Evolutionary conservation across 1,284 basidiomycete species (phyloP).

Genomic region (Cystobasidium slooffiae): DNA sequence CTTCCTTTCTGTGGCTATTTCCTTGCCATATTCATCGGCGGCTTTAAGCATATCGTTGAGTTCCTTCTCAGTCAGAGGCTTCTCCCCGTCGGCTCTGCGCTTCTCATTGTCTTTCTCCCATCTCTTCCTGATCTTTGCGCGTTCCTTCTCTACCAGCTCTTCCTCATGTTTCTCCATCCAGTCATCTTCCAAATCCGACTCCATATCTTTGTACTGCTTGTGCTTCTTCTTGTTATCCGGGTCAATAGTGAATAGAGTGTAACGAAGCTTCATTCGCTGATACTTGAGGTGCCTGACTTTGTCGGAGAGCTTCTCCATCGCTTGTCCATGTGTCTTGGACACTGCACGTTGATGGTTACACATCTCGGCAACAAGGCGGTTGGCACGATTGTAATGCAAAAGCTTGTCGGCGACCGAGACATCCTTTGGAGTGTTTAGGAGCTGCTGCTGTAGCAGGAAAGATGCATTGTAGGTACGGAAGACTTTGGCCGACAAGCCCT

Average conservation of each 20-base stretch:
- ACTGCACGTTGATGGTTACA: slow-evolving; percentile 97
- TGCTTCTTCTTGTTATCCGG: slow-evolving; percentile 65
- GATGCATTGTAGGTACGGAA: slow-evolving; percentile 99
- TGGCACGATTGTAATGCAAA: slow-evolving; percentile 92
- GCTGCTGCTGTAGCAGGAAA: slow-evolving; percentile 84
- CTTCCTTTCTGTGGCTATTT: slow-evolving; percentile 79
- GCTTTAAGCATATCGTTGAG: slow-evolving; percentile 69
- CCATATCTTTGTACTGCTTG: slow-evolving; percentile 64
- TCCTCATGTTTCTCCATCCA: slow-evolving; percentile 84
- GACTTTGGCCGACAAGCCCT: slow-evolving; percentile 93
- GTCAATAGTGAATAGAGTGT: slow-evolving; percentile 48
- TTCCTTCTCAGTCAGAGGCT: slow-evolving; percentile 63
- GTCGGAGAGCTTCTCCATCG: slow-evolving; percentile 87
- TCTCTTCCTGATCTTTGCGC: slow-evolving; percentile 68
- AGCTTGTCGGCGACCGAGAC: slow-evolving; percentile 87
- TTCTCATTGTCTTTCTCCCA: slow-evolving; percentile 87
- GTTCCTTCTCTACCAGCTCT: slow-evolving; percentile 76
- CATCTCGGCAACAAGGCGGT: slow-evolving; percentile 89
- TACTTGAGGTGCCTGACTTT: slow-evolving; percentile 80
- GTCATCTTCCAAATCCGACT: slow-evolving; percentile 92
- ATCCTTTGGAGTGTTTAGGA: slow-evolving; percentile 71
- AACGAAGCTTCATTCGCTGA: slow-evolving; percentile 66
- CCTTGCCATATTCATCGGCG: slow-evolving; percentile 76
- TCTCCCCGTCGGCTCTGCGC: slow-evolving; percentile 70
- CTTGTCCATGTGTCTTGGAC: slow-evolving; percentile 85